Conservation (phyloP, 768 basidiomycete species). For the Pleurotus cornucopiae region DNA sequence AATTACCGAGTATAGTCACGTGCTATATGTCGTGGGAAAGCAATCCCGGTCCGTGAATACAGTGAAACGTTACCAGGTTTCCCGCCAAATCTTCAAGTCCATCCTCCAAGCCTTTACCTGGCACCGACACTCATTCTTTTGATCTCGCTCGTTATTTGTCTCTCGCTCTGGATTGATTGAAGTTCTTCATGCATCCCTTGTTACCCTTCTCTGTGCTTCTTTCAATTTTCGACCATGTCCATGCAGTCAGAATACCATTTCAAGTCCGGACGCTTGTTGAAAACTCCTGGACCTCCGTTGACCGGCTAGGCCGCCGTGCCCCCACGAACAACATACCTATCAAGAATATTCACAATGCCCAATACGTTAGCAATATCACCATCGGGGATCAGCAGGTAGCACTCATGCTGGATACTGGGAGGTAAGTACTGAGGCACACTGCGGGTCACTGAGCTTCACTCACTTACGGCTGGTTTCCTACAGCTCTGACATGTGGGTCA, state of each 20-base stretch:
- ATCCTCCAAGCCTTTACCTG: too few relatives aligned
- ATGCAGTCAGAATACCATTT: constrained; percentile 12
- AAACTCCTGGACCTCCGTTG: not conserved
- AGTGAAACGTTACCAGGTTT: too few relatives aligned
- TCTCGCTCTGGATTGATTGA: not conserved
- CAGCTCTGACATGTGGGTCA: constrained; percentile 78
- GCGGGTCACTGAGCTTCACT: not conserved
- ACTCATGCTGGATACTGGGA: constrained; percentile 76
- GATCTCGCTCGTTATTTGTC: too few relatives aligned
- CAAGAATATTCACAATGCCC: constrained; percentile 63
- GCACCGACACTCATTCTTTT: too few relatives aligned
- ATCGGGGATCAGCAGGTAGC: constrained; percentile 53
- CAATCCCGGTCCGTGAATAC: too few relatives aligned
- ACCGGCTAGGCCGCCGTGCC: constrained; percentile 9
- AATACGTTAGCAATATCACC: constrained; percentile 71
- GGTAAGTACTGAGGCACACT: constrained; percentile 32
- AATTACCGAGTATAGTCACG: too few relatives aligned
- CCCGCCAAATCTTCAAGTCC: too few relatives aligned
- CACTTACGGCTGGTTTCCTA: too few relatives aligned
- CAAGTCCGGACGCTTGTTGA: constrained; percentile 5
- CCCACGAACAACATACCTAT: constrained; percentile 36
- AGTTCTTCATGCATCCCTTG: constrained; percentile 8
- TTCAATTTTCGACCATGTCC: constrained; percentile 4
- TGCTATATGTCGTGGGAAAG: too few relatives aligned
- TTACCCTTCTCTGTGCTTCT: constrained; percentile 10